Evolutionary conservation across 352 stramenopile species (phyloP).

Genomic region (Phytophthora cajani): DNA sequence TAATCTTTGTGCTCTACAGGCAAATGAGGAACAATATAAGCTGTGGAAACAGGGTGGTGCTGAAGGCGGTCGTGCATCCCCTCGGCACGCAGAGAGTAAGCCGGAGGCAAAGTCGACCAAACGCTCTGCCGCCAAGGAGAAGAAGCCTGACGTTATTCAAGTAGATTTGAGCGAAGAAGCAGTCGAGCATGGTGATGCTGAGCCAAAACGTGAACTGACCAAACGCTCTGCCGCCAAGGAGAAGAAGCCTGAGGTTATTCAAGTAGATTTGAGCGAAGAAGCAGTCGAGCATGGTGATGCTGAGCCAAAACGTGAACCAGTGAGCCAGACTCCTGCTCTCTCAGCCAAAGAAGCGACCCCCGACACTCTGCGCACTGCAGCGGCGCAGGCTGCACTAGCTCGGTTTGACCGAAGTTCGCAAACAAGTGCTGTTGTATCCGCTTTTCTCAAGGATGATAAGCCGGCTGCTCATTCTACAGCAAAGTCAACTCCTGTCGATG

Average conservation of each 20-base stretch:
- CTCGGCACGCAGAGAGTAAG: conserved; percentile 10
- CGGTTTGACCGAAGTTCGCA: conserved; percentile 57
- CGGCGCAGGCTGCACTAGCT: conserved; percentile 60
- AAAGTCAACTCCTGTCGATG: conserved; percentile 10
- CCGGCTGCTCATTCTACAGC: background rate
- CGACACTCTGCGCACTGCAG: conserved; percentile 51
- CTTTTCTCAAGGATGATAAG: conserved; percentile 36
- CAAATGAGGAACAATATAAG: conserved; percentile 76
- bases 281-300: conserved; percentile 15
- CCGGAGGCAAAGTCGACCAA: conserved; percentile 3
- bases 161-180: conserved; percentile 23
- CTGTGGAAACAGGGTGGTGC: conserved; percentile 57
- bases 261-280: conserved; percentile 23
- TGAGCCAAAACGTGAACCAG: conserved; percentile 22
- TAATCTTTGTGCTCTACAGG: conserved; percentile 35
- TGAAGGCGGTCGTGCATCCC: background rate
- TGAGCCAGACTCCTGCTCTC: conserved; percentile 33
- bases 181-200: conserved; percentile 11
- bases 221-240: conserved; percentile 23
- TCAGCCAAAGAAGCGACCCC: conserved; percentile 37
- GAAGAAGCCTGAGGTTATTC: conserved; percentile 25
- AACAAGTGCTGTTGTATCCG: conserved; percentile 47
- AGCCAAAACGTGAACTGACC: conserved; percentile 26
- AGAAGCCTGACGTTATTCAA: conserved; percentile 26
- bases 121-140: conserved; percentile 19